These are phyloP conservation scores for Sphaerulina vaccinii DNA, from an alignment of 2,329 filamentous ascomycete genomes.

Conservation along the genomic window DNA sequence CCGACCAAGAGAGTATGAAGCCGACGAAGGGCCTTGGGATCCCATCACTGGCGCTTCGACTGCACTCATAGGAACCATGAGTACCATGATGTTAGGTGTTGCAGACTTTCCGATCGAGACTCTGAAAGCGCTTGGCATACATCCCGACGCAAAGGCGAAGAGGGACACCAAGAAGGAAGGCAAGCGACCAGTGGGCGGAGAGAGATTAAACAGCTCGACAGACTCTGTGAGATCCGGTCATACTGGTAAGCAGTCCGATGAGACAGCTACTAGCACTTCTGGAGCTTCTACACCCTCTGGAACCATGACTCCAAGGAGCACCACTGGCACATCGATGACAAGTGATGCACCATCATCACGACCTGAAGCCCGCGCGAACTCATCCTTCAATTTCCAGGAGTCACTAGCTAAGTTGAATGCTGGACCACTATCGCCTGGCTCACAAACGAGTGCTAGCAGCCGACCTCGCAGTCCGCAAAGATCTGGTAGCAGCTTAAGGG, in stretches of 20 bases:
- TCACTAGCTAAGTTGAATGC: slow-evolving; percentile 30
- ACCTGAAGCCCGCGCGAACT: slow-evolving; percentile 26
- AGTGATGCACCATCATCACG: slow-evolving; percentile 17
- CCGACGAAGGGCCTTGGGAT: slow-evolving; percentile 74
- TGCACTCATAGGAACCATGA: slow-evolving; percentile 78
- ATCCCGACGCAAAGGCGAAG: slow-evolving; percentile 36
- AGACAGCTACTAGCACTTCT: background rate
- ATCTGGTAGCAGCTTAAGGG: slow-evolving; percentile 11
- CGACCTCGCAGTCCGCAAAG: slow-evolving; percentile 19
- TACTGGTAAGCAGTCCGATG: slow-evolving; percentile 14
- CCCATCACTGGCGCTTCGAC: slow-evolving; percentile 74
- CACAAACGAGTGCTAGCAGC: slow-evolving; percentile 15
- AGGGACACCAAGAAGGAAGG: slow-evolving; percentile 24
- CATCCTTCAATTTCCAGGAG: slow-evolving; percentile 35
- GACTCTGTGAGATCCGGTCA: slow-evolving; percentile 15
- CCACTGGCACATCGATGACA: slow-evolving; percentile 12
- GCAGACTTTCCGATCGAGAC: slow-evolving; percentile 67
- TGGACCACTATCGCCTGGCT: slow-evolving; percentile 24
- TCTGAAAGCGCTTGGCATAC: slow-evolving; percentile 49
- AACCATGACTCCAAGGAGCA: slow-evolving; percentile 18
- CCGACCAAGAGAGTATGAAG: slow-evolving; percentile 66
- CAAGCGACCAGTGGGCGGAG: slow-evolving; percentile 19
- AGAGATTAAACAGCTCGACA: slow-evolving; percentile 12
- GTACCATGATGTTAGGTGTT: slow-evolving; percentile 76
- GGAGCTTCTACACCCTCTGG: slow-evolving; percentile 14